phyloP scores from a whole-genome alignment of 2,329 filamentous ascomycete species.

The Exophiala alcalophila region DNA sequence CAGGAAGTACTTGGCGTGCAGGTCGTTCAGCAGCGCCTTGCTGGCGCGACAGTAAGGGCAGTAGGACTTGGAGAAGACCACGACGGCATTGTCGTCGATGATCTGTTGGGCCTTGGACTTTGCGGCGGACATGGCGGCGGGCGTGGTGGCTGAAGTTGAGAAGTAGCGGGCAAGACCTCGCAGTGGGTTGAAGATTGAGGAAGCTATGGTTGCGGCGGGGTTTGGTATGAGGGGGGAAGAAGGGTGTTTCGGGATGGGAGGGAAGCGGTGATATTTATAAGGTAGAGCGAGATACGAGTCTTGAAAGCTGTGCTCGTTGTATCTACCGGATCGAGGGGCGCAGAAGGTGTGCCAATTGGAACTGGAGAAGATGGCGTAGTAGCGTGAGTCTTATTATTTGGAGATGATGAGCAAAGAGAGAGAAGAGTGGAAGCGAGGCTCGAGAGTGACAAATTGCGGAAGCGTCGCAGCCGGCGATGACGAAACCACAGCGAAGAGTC shows the following conservation, averaged over 20 bases:
- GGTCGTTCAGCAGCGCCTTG: conserved; percentile 69
- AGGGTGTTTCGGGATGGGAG: conserved; percentile 4
- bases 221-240: conserved; percentile 14
- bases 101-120: conserved; percentile 79
- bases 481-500: too few species aligned
- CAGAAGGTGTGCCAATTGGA: too few species aligned
- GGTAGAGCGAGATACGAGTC: too few species aligned
- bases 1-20: conserved; percentile 68
- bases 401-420: too few species aligned
- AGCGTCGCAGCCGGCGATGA: too few species aligned
- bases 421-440: too few species aligned
- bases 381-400: too few species aligned
- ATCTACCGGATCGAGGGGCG: too few species aligned
- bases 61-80: conserved; percentile 95
- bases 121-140: conserved; percentile 75
- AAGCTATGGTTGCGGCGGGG: conserved; percentile 52
- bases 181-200: conserved; percentile 57
- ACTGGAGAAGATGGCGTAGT: too few species aligned
- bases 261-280: too few species aligned
- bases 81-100: conserved; percentile 85
- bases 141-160: conserved; percentile 51
- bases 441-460: too few species aligned
- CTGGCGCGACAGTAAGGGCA: conserved; percentile 86
- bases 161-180: conserved; percentile 62
- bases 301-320: too few species aligned